Evolutionary conservation across 148 eudicot genomes (phyloP).

Genomic region (Limonium bicolor): DNA sequence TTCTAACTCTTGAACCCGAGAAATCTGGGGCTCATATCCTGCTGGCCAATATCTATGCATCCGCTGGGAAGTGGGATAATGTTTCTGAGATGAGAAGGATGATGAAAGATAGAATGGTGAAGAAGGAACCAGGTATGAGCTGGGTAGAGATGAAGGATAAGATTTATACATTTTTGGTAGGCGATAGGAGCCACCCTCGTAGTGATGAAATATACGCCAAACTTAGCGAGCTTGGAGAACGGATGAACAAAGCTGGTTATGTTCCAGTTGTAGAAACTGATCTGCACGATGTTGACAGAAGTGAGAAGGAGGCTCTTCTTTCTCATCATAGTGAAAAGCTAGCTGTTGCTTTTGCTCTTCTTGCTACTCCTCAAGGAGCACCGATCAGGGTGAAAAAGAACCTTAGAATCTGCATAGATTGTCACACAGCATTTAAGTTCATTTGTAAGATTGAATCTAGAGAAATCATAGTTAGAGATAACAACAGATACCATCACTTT

Average conservation of each 20-base stretch:
- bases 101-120: slow-evolving; percentile 45
- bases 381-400: slow-evolving; percentile 66
- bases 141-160: slow-evolving; percentile 57
- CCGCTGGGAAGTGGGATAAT: slow-evolving; percentile 56
- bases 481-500: slow-evolving; percentile 64
- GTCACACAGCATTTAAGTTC: slow-evolving; percentile 60
- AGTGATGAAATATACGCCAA: slow-evolving; percentile 46
- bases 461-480: slow-evolving; percentile 52
- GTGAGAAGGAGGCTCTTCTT: slow-evolving; percentile 50
- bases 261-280: slow-evolving; percentile 48
- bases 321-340: slow-evolving; percentile 63
- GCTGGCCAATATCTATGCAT: slow-evolving; percentile 63
- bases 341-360: slow-evolving; percentile 56
- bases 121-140: slow-evolving; percentile 75
- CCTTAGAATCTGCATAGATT: slow-evolving; percentile 51
- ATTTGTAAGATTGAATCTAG: slow-evolving; percentile 41
- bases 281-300: slow-evolving; percentile 42
- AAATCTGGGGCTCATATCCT: slow-evolving; percentile 55
- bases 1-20: slow-evolving; percentile 45
- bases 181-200: slow-evolving; percentile 44
- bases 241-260: slow-evolving; percentile 48
- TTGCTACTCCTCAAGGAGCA: slow-evolving; percentile 40
- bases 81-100: slow-evolving; percentile 40
- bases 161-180: slow-evolving; percentile 50
- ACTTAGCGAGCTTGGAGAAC: slow-evolving; percentile 34